These are phyloP conservation scores for Chytridium lagenaria DNA, from an alignment of 371 early-diverging fungal genomes.

Conservation along the genomic window DNA sequence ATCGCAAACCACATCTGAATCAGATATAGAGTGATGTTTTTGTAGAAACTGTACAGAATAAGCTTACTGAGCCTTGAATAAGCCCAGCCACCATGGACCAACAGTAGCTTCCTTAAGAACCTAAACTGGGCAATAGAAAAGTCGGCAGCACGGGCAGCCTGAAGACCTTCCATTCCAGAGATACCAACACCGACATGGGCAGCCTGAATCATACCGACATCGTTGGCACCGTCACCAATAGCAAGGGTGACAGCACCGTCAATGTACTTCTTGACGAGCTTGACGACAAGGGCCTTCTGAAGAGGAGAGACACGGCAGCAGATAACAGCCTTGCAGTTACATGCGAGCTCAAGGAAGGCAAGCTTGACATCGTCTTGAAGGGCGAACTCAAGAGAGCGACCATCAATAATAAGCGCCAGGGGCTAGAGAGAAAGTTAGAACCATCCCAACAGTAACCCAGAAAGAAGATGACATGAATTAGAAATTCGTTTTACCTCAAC, in stretches of 20 bases:
- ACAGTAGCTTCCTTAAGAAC: conserved; percentile 53
- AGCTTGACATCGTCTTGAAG: conserved; percentile 56
- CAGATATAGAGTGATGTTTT: conserved; percentile 92
- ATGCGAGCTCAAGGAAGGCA: conserved; percentile 74
- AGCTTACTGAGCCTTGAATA: conserved; percentile 57
- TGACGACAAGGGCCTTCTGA: conserved; percentile 92
- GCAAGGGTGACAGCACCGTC: conserved; percentile 76
- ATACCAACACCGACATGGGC: conserved; percentile 72
- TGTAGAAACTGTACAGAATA: conserved; percentile 60
- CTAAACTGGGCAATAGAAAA: conserved; percentile 70
- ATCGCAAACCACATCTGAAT: conserved; percentile 92
- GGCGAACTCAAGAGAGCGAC: conserved; percentile 69
- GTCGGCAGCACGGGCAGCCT: conserved; percentile 70
- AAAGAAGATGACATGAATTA: conserved; percentile 6
- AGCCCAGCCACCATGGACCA: conserved; percentile 65
- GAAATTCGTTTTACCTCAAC: no score
- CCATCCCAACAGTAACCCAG: not conserved
- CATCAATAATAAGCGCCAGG: conserved; percentile 77
- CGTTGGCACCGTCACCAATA: conserved; percentile 98
- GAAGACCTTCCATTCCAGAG: conserved; percentile 71
- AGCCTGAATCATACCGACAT: conserved; percentile 95
- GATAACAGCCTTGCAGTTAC: conserved; percentile 75
- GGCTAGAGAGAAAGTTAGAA: conserved; percentile 48
- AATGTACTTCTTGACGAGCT: conserved; percentile 65
- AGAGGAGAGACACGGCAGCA: conserved; percentile 94